Evolutionary conservation across 768 basidiomycete genomes (phyloP), one percentile per base, ranked within the genome.

Genomic region (Hygrophoropsis aurantiaca): DNA sequence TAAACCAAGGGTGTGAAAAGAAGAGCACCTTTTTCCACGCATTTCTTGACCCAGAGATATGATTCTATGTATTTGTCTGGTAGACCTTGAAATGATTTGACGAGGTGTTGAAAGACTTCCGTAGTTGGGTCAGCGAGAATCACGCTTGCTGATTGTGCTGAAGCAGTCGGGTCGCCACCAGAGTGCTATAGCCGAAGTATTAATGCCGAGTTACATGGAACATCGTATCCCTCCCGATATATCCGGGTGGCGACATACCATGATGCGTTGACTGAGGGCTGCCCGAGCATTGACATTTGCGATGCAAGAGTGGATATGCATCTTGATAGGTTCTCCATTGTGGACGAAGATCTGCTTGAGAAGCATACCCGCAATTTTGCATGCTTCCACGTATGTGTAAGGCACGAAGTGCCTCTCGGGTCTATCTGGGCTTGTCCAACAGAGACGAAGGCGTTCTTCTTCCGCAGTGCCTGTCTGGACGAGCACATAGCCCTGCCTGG

Each of bases 21-120:
- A 19, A 88, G 69, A 6, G 74, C 57, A 2, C 83, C 79, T 50
- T 75, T 82, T 56, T 88, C 87, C 41, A 90, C 80, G 49, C 88
- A 90, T 57, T 85, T 86, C 68, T 88, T 88, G 41, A 91, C 84
- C 89, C 89, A 91, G 16, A 87, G 66, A 58, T 85, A 85, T 9
- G 86, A 86, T 54, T 91, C 89, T 39, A 91, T 81, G 52, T 84
- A 85, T 62, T 89, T 90, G 40, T 83, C 77, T 3, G 83, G 72
- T 27, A 81, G 74, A 37, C 79, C 78, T 62, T 90, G 85, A 58
- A 84, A 86, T 0, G 73, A 78, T 57, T 84, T 87, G 44, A 89
- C 79, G 10, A 91, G 78, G 54, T 84, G 81, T 15, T 80, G 74
- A 55, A 90, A 91, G 3, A 85, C 77, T 18, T 87, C 85, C 1